These are phyloP conservation scores for Podaxis sp. DNA, from an alignment of 768 basidiomycete species.

Conservation along the genomic window DNA sequence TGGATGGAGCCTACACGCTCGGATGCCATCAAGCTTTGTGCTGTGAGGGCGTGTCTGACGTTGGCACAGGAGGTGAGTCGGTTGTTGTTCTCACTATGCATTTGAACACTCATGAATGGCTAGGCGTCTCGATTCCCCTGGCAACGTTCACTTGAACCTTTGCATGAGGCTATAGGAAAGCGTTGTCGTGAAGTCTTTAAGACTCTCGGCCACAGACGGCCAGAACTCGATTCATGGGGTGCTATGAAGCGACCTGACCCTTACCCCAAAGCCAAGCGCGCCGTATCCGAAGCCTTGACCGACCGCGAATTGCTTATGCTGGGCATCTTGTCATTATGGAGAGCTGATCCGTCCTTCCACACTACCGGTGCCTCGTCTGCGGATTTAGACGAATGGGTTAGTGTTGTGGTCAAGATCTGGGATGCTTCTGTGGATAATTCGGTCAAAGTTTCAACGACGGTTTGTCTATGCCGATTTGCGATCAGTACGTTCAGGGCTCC, in stretches of 20 bases:
- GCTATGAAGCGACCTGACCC: slow-evolving; percentile 48
- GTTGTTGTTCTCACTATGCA: not conserved
- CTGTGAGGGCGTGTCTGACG: slow-evolving; percentile 69
- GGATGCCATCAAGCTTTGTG: slow-evolving; percentile 78
- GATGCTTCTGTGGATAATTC: slow-evolving; percentile 60
- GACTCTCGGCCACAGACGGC: slow-evolving; percentile 41
- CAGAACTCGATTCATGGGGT: slow-evolving; percentile 61
- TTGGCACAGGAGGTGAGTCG: slow-evolving; percentile 60
- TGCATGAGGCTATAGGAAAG: slow-evolving; percentile 41
- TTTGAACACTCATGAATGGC: not conserved
- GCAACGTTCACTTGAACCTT: slow-evolving; percentile 51
- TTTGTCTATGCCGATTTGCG: slow-evolving; percentile 44
- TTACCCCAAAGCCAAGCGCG: slow-evolving; percentile 62
- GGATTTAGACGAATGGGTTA: slow-evolving; percentile 46
- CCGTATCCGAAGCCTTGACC: slow-evolving; percentile 51
- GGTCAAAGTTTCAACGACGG: slow-evolving; percentile 60
- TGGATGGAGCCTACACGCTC: slow-evolving; percentile 78
- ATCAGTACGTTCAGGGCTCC: slow-evolving; percentile 43
- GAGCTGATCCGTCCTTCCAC: slow-evolving; percentile 53
- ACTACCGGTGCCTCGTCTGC: slow-evolving; percentile 39
- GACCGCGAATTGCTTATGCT: slow-evolving; percentile 73
- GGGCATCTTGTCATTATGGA: slow-evolving; percentile 69
- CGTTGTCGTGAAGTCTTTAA: slow-evolving; percentile 57
- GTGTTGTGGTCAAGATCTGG: slow-evolving; percentile 52
- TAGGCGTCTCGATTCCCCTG: slow-evolving; percentile 53